phyloP scores from a whole-genome alignment of 257 asterid species.

The Ehretia macrophylla region DNA sequence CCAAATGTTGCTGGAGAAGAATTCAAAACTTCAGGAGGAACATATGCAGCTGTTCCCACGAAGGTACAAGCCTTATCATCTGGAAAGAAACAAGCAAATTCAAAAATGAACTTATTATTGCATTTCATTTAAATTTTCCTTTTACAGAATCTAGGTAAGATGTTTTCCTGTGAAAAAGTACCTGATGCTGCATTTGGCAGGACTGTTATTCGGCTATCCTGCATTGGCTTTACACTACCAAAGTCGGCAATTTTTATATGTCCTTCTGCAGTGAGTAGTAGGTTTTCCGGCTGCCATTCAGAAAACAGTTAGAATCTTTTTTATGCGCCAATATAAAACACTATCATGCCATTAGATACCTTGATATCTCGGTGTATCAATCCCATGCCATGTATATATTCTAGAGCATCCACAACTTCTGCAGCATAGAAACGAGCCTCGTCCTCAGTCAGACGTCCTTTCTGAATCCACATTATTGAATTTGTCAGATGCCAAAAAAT shows the following conservation, averaged over 20 bases:
- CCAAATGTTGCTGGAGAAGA: constrained; percentile 98
- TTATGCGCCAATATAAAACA: constrained; percentile 7
- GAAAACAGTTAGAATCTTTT: constrained; percentile 33
- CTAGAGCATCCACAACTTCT: constrained; percentile 97
- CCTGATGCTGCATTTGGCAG: constrained; percentile 99
- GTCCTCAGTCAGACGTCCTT: constrained; percentile 84
- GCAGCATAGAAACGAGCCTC: constrained; percentile 97
- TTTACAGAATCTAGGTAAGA: not conserved
- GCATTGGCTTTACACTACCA: constrained; percentile 98
- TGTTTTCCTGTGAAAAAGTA: constrained; percentile 6
- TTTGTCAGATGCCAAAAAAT: not conserved
- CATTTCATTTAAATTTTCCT: not conserved
- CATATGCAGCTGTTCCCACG: constrained; percentile 99
- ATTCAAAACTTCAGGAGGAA: constrained; percentile 96
- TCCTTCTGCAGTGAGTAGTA: constrained; percentile 90
- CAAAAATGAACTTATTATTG: not conserved
- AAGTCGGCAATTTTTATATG: constrained; percentile 98
- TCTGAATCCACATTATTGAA: constrained; percentile 50
- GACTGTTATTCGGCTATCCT: constrained; percentile 85
- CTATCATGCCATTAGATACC: constrained; percentile 38
- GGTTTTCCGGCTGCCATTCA: constrained; percentile 87
- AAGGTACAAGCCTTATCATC: constrained; percentile 99
- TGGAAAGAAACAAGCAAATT: constrained; percentile 22
- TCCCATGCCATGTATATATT: constrained; percentile 94
- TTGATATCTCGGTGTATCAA: constrained; percentile 95